A percentile compares a stretch with the other conserved stretches of the same genome.
Evolutionary conservation across 768 basidiomycete species (phyloP).

Genomic region (Ramaria sp.): DNA sequence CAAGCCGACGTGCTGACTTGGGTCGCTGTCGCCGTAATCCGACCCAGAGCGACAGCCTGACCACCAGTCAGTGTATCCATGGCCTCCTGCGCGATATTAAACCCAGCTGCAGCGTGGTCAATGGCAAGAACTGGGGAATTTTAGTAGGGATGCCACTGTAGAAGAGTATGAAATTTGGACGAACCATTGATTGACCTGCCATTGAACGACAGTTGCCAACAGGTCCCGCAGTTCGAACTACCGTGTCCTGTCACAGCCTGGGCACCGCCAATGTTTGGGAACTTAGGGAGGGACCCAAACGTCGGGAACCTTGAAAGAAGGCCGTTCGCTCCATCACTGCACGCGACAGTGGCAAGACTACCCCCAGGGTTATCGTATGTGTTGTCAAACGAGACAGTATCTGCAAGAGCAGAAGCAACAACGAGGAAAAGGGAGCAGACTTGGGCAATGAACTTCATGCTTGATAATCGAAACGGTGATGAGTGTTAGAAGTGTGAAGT

Average conservation of each 20-base stretch:
- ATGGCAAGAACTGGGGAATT: slow-evolving; percentile 14
- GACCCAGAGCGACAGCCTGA: slow-evolving; percentile 36
- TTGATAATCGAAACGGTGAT: not conserved
- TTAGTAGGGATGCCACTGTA: not conserved
- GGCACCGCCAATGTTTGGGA: slow-evolving; percentile 29
- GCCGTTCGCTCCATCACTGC: slow-evolving; percentile 30
- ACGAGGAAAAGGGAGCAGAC: not conserved
- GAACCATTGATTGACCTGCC: slow-evolving; percentile 11
- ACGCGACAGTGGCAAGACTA: slow-evolving; percentile 23
- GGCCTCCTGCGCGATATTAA: slow-evolving; percentile 40
- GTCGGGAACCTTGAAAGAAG: slow-evolving; percentile 25
- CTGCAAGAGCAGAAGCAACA: not conserved
- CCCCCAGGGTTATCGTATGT: slow-evolving; percentile 23
- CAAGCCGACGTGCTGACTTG: slow-evolving; percentile 39
- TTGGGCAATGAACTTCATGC: not conserved
- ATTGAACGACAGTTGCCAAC: slow-evolving; percentile 21
- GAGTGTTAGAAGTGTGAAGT: too few relatives aligned
- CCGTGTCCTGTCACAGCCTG: slow-evolving; percentile 19
- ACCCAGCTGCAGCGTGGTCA: slow-evolving; percentile 22
- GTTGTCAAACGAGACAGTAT: slow-evolving; percentile 25
- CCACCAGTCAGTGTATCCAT: slow-evolving; percentile 44
- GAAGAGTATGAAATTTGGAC: not conserved
- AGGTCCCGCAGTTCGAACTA: slow-evolving; percentile 20
- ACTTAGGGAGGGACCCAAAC: slow-evolving; percentile 27
- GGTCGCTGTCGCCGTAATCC: slow-evolving; percentile 32